Percentiles rank a stretch among this genome's conserved stretches.
phyloP scores from a whole-genome alignment of 306 rosid genomes.

The Gleditsia sinensis region DNA sequence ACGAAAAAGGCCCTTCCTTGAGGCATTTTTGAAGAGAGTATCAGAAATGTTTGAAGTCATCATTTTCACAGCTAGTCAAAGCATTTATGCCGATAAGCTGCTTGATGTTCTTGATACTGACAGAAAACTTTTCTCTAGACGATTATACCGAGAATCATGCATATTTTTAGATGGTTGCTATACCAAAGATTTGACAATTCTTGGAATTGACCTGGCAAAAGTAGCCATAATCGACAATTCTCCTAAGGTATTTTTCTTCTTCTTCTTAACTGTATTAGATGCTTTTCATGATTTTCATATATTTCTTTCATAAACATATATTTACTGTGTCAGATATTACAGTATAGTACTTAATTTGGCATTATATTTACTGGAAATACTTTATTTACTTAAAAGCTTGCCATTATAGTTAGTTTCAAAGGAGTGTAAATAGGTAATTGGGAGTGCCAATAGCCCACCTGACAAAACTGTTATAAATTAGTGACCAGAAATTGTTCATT shows the following conservation, averaged over 20 bases:
- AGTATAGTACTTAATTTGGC: neutral
- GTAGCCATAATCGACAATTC: slow-evolving; percentile 81
- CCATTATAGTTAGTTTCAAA: too few relatives aligned
- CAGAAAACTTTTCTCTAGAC: slow-evolving; percentile 57
- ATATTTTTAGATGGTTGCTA: slow-evolving; percentile 57
- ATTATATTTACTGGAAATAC: neutral
- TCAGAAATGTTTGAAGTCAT: slow-evolving; percentile 85
- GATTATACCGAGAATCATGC: slow-evolving; percentile 79
- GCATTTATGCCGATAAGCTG: slow-evolving; percentile 70
- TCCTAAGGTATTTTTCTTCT: slow-evolving; percentile 65
- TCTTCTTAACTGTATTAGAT: neutral
- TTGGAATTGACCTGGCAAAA: slow-evolving; percentile 83
- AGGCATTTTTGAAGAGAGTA: slow-evolving; percentile 63
- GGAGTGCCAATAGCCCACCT: too few relatives aligned
- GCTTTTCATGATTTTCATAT: slow-evolving; percentile 3
- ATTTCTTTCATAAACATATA: neutral
- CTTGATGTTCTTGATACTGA: slow-evolving; percentile 84
- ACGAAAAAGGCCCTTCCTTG: slow-evolving; percentile 74
- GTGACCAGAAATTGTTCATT: neutral
- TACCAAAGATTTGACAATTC: slow-evolving; percentile 82
- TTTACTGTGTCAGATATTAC: neutral
- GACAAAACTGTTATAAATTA: neutral
- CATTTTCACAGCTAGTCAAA: slow-evolving; percentile 86
- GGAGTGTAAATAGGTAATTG: too few relatives aligned
- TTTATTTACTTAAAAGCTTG: neutral